A percentile compares a stretch with the other conserved stretches of the same genome.
These are phyloP conservation scores for Saksenaea oblongispora DNA, from an alignment of 371 early-diverging fungal species.

Conservation along the genomic window DNA sequence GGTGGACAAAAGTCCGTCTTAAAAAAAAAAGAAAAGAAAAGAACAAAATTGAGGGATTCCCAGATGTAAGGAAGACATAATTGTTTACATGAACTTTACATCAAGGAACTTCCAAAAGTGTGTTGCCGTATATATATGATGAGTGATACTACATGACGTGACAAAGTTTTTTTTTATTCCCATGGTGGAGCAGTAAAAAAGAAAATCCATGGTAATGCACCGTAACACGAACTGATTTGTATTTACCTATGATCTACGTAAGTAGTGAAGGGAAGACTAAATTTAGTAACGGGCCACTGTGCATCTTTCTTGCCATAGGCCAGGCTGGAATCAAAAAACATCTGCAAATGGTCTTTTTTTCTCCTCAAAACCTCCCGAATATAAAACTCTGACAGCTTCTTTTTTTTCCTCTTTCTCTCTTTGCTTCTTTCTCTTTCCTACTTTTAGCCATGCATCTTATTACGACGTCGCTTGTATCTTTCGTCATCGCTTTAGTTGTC, in stretches of 20 bases:
- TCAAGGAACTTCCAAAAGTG: background rate
- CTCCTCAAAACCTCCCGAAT: constrained; percentile 7
- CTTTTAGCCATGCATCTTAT: constrained; percentile 11
- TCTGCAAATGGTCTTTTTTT: constrained; percentile 1
- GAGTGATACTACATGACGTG: background rate
- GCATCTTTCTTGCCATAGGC: constrained; percentile 1
- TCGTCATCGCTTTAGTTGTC: constrained; percentile 6
- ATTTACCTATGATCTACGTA: background rate
- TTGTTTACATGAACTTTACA: constrained; percentile 4
- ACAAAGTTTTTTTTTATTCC: constrained; percentile 6
- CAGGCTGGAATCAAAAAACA: constrained; percentile 5
- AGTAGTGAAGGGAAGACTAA: background rate
- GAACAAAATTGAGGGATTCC: background rate
- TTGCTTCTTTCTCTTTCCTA: background rate
- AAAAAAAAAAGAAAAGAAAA: constrained; percentile 1
- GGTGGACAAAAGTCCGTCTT: background rate
- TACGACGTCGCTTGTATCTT: background rate
- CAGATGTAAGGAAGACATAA: constrained; percentile 3
- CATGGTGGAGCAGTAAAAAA: background rate
- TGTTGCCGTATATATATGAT: background rate
- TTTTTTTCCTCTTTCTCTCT: constrained; percentile 9
- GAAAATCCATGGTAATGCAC: background rate
- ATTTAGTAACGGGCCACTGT: background rate
- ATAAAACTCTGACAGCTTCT: background rate
- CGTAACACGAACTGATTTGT: background rate